Conservation (phyloP, 2,329 filamentous ascomycete species). For the Rhexocercosporidium sp. region DNA sequence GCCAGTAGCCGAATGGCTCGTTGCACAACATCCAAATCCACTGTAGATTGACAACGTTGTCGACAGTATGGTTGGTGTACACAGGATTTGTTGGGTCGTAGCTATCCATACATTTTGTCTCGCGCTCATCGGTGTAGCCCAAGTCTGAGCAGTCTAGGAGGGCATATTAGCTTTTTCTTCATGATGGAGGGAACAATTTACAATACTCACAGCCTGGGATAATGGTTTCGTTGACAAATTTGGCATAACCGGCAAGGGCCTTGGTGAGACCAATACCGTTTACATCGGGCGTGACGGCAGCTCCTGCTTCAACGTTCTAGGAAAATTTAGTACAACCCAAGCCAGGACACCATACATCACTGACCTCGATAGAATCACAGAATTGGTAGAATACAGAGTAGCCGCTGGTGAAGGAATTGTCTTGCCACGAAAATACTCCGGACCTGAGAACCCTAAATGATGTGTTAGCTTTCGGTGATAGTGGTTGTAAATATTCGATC, state of each 20-base stretch:
- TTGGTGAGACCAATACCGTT: conserved; percentile 58
- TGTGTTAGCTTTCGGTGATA: too few species aligned
- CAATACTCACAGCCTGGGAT: conserved; percentile 56
- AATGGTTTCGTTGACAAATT: conserved; percentile 53
- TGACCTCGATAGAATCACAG: conserved; percentile 48
- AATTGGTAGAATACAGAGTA: conserved; percentile 54
- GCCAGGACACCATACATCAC: not conserved
- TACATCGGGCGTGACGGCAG: conserved; percentile 40
- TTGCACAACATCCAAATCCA: conserved; percentile 67
- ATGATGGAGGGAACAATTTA: not conserved
- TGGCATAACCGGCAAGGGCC: conserved; percentile 58
- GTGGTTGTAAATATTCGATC: too few species aligned
- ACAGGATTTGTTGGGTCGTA: conserved; percentile 55
- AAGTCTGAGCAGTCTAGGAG: conserved; percentile 51
- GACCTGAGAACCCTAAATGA: too few species aligned
- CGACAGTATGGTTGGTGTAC: conserved; percentile 54
- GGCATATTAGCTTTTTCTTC: not conserved
- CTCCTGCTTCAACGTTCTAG: conserved; percentile 43
- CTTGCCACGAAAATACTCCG: conserved; percentile 64
- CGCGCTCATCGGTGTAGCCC: conserved; percentile 51
- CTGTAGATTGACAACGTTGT: conserved; percentile 55
- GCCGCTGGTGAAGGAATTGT: conserved; percentile 53
- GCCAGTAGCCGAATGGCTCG: conserved; percentile 63
- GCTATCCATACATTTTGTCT: conserved; percentile 57
- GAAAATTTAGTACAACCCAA: not conserved